phyloP scores from a whole-genome alignment of 805 yeast species.

The Schwanniomyces yamadae region DNA sequence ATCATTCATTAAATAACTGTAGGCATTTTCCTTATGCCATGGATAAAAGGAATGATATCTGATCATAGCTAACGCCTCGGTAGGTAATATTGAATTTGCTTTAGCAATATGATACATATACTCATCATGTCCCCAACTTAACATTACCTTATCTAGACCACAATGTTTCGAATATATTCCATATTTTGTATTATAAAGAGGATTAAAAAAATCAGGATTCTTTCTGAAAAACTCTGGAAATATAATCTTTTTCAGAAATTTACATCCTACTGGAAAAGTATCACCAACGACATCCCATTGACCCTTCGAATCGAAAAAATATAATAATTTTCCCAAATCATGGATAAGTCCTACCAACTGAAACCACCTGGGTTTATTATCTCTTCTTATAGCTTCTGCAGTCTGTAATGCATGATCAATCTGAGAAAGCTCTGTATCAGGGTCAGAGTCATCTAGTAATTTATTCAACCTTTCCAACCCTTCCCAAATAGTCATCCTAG shows the following conservation, averaged over 20 bases:
- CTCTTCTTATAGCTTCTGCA: conserved; percentile 69
- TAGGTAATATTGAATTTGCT: conserved; percentile 59
- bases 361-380: conserved; percentile 72
- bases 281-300: conserved; percentile 85
- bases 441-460: conserved; percentile 69
- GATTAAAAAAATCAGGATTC: conserved; percentile 62
- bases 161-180: conserved; percentile 66
- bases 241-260: conserved; percentile 57
- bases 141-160: conserved; percentile 67
- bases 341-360: conserved; percentile 72
- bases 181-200: conserved; percentile 61
- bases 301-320: conserved; percentile 69
- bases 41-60: conserved; percentile 76
- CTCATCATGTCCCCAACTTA: conserved; percentile 80
- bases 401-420: conserved; percentile 76
- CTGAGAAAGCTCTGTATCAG: conserved; percentile 72
- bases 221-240: conserved; percentile 57
- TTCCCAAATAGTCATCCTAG: conserved; percentile 70
- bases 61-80: conserved; percentile 70
- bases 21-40: conserved; percentile 72
- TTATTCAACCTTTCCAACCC: conserved; percentile 61
- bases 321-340: conserved; percentile 66
- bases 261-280: conserved; percentile 75
- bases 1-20: conserved; percentile 60
- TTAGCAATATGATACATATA: conserved; percentile 74